Evolutionary conservation across 768 basidiomycete genomes (phyloP).

Genomic region (Suillus alpinus): DNA sequence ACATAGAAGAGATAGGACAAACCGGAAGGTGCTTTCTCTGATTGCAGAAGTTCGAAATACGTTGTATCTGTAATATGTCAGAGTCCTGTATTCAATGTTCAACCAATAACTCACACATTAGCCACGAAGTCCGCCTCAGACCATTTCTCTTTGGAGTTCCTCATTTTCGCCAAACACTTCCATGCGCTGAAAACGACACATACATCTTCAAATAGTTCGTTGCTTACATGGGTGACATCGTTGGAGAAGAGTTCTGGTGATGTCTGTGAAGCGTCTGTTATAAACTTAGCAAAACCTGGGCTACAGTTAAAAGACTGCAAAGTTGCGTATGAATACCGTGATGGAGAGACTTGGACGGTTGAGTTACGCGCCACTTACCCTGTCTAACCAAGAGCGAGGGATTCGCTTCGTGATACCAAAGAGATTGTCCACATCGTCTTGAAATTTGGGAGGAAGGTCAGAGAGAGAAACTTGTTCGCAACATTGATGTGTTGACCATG

Average conservation of each 20-base stretch:
- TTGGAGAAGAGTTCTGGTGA: constrained; percentile 41
- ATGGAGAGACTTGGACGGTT: not conserved
- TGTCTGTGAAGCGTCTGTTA: constrained; percentile 29
- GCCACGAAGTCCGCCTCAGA: constrained; percentile 55
- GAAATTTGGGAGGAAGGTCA: constrained; percentile 42
- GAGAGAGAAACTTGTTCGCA: constrained; percentile 48
- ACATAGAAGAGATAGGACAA: constrained; percentile 7
- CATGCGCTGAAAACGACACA: constrained; percentile 43
- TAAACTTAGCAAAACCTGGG: constrained; percentile 14
- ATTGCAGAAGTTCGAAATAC: constrained; percentile 47
- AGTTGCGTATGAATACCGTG: not conserved
- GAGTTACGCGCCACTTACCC: constrained; percentile 24
- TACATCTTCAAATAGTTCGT: constrained; percentile 36
- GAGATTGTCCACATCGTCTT: constrained; percentile 34
- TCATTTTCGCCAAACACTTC: constrained; percentile 43
- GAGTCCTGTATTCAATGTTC: not conserved
- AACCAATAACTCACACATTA: constrained; percentile 43
- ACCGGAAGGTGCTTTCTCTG: constrained; percentile 42
- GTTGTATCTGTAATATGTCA: constrained; percentile 39
- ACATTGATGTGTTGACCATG: constrained; percentile 47
- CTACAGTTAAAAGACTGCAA: constrained; percentile 1
- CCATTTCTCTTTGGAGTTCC: constrained; percentile 42
- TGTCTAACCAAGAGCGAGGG: constrained; percentile 41
- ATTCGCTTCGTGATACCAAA: constrained; percentile 37
- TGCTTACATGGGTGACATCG: constrained; percentile 14